Conservation (phyloP, 2,329 filamentous ascomycete genomes). For the Pseudogymnoascus destructans region DNA sequence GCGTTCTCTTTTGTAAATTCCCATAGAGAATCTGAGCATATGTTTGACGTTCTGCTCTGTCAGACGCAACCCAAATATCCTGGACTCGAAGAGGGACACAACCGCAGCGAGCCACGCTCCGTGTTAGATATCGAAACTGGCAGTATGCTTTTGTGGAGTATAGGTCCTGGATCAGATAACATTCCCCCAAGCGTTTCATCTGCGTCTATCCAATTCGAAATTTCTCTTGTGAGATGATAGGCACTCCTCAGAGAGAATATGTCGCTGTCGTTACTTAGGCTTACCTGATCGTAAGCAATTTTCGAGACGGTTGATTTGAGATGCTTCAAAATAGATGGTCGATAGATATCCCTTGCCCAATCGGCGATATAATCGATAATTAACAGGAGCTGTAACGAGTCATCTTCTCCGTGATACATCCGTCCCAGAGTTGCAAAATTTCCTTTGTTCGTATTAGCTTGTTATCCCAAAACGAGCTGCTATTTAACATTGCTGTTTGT, state of each 20-base stretch:
- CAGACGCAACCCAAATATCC: neutral
- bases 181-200: neutral
- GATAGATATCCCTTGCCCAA: constrained; percentile 24
- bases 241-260: neutral
- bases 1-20: neutral
- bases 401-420: constrained; percentile 18
- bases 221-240: neutral
- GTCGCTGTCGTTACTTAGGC: neutral
- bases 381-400: constrained; percentile 22
- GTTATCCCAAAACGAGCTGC: neutral
- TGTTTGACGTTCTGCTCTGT: neutral
- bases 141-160: neutral
- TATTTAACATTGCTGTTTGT: neutral
- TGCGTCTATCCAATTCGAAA: neutral
- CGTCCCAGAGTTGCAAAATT: constrained; percentile 20
- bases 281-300: neutral
- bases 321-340: constrained; percentile 12
- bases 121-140: neutral
- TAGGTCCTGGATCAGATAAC: neutral
- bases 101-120: neutral
- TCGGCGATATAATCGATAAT: constrained; percentile 25
- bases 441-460: constrained; percentile 1
- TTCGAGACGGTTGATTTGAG: neutral
- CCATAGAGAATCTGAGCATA: neutral
- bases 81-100: neutral